Evolutionary conservation across 2,329 filamentous ascomycete genomes (phyloP).

Genomic region (Cladobotryum protrusum): DNA sequence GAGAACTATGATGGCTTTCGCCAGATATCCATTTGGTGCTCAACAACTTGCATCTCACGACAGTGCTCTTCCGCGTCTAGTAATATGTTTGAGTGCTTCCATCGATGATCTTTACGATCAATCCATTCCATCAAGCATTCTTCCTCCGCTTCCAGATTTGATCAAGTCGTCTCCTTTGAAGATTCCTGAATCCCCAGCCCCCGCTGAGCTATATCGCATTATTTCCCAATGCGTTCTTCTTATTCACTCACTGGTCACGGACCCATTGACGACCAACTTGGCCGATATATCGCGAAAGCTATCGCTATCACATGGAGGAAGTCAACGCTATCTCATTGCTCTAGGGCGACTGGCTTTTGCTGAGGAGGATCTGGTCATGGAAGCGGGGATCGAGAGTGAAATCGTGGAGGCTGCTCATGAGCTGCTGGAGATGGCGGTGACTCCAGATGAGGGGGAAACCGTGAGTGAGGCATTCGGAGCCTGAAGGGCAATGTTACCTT

Average conservation of each 20-base stretch:
- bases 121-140: slow-evolving; percentile 36
- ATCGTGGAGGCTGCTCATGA: slow-evolving; percentile 76
- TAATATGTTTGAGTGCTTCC: slow-evolving; percentile 56
- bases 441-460: slow-evolving; percentile 58
- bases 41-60: slow-evolving; percentile 61
- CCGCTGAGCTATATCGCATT: slow-evolving; percentile 34
- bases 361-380: slow-evolving; percentile 69
- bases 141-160: slow-evolving; percentile 17
- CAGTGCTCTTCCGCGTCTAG: slow-evolving; percentile 65
- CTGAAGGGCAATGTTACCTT: slow-evolving; percentile 8
- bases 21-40: slow-evolving; percentile 55
- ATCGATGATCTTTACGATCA: slow-evolving; percentile 69
- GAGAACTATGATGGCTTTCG: slow-evolving; percentile 53
- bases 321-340: slow-evolving; percentile 75
- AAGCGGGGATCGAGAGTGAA: slow-evolving; percentile 68
- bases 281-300: slow-evolving; percentile 67
- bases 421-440: slow-evolving; percentile 73
- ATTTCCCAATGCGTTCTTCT: slow-evolving; percentile 44
- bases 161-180: slow-evolving; percentile 4
- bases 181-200: slow-evolving; percentile 16
- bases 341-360: slow-evolving; percentile 81
- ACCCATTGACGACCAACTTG: slow-evolving; percentile 37
- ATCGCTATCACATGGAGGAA: slow-evolving; percentile 60
- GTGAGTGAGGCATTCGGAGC: slow-evolving; percentile 36
- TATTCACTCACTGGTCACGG: slow-evolving; percentile 47